phyloP scores from a whole-genome alignment of 495 filamentous ascomycete species.

The Tuber magnatum region DNA sequence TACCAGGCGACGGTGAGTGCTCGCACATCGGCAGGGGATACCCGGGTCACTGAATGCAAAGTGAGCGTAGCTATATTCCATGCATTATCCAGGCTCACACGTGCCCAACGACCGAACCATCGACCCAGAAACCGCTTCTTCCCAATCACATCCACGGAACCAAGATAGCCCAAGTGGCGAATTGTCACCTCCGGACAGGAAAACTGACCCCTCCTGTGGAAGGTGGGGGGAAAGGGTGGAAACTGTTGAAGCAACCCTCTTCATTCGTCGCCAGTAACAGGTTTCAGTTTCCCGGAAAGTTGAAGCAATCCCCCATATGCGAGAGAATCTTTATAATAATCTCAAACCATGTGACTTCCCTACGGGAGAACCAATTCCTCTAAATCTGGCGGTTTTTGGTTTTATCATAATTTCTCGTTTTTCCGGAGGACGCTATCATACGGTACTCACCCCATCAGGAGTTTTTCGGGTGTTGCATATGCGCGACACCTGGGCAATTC shows the following conservation, averaged over 20 bases:
- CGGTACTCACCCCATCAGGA: neutral
- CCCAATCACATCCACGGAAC: neutral
- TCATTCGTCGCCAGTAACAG: neutral
- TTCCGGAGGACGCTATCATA: neutral
- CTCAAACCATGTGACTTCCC: neutral
- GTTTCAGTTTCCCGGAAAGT: neutral
- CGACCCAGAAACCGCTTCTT: neutral
- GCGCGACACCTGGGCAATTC: neutral
- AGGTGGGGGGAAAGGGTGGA: neutral
- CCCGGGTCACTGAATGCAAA: neutral
- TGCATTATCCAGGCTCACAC: neutral
- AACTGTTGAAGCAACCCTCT: neutral
- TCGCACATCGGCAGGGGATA: neutral
- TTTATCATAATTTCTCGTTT: neutral
- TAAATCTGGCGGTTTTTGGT: neutral
- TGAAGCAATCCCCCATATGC: neutral
- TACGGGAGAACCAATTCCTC: neutral
- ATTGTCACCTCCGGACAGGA: neutral
- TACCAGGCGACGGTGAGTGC: neutral
- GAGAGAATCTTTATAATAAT: neutral
- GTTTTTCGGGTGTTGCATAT: neutral
- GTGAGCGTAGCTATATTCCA: neutral
- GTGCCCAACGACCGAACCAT: neutral
- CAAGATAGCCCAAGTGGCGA: neutral
- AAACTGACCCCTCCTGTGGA: neutral